phyloP scores from a whole-genome alignment of 176 grass and related monocot species.

The Zoysia pacifica region DNA sequence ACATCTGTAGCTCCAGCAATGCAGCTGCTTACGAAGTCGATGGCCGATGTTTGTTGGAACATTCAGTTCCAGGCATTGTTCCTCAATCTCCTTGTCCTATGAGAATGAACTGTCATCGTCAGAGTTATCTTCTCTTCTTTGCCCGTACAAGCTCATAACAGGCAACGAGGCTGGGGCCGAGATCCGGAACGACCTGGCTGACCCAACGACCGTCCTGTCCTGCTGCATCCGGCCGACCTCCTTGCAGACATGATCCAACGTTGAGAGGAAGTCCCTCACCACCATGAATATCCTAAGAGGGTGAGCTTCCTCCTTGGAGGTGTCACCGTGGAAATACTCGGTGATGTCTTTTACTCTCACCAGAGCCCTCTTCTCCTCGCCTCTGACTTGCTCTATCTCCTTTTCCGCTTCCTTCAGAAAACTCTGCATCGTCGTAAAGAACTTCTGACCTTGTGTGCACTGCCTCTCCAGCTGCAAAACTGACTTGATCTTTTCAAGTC shows the following conservation, averaged over 20 bases:
- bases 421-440: conserved; percentile 73
- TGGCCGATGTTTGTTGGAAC: conserved; percentile 31
- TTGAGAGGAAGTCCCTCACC: conserved; percentile 89
- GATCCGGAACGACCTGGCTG: conserved; percentile 79
- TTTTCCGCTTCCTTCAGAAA: conserved; percentile 75
- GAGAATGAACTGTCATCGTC: conserved; percentile 81
- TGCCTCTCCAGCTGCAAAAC: conserved; percentile 77
- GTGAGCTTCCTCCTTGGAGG: conserved; percentile 77
- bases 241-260: conserved; percentile 89
- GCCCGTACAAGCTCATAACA: conserved; percentile 53
- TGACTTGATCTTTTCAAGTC: conserved; percentile 76
- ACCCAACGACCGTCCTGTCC: conserved; percentile 74
- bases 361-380: conserved; percentile 68
- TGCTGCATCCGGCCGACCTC: conserved; percentile 89
- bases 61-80: conserved; percentile 18
- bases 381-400: conserved; percentile 70
- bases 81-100: conserved; percentile 33
- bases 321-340: conserved; percentile 82
- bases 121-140: conserved; percentile 51
- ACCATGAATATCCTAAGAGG: conserved; percentile 99
- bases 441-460: conserved; percentile 70
- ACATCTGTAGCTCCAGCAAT: conserved; percentile 9
- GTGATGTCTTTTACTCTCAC: conserved; percentile 82
- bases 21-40: conserved; percentile 21
- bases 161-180: conserved; percentile 64